Base-by-base conservation (phyloP, 345 rosid genomes). In the Stellera chamaejasme region DNA sequence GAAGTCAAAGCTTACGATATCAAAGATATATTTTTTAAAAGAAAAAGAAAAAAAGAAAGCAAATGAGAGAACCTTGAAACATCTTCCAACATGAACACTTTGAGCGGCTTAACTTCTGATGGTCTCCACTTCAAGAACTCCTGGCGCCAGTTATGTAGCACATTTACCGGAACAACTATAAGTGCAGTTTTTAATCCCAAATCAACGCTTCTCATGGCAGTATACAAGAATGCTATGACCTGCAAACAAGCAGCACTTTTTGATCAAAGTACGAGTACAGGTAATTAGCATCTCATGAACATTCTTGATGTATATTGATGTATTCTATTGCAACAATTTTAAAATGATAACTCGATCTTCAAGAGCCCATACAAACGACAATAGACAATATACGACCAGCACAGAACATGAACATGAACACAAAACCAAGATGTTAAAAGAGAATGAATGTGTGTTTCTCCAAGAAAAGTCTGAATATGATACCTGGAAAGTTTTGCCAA, bases 401-500 rank as follows among this genome's bases (percentile, higher is more conserved):
- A 27, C 2, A 48, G n/a, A 51, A 51, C 23, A 19, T 51, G 54
- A 8, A 51, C 8, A 32, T 5, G 13, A 6, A 47, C 6, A 4
- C 15, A 47, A 2, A 13, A 47, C 13, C 50, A 47, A n/a, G 19
- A 13, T 32, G 39, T 36, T 27, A 61, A 56, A 48, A 61, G 10
- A 48, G 52, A 25, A 52, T 39, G 43, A 45, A 52, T 11, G 36
- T 32, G 39, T 4, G 39, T 32, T 5, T 8, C 8, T 8, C 8
- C 39, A 32, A 32, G 39, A 5, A 32, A 32, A 32, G 1, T 32
- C 39, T 32, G 39, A 32, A 32, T 32, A 32, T 32, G 62, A 60
- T 79, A 94, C 99, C 95, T 94, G 99, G 64, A 94, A 78, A 57
- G 99, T 94, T 87, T 94, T 94, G 52, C 99, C 99, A 44, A 94